phyloP scores from a whole-genome alignment of 2,329 filamentous ascomycete genomes.

The Fusarium sp. region DNA sequence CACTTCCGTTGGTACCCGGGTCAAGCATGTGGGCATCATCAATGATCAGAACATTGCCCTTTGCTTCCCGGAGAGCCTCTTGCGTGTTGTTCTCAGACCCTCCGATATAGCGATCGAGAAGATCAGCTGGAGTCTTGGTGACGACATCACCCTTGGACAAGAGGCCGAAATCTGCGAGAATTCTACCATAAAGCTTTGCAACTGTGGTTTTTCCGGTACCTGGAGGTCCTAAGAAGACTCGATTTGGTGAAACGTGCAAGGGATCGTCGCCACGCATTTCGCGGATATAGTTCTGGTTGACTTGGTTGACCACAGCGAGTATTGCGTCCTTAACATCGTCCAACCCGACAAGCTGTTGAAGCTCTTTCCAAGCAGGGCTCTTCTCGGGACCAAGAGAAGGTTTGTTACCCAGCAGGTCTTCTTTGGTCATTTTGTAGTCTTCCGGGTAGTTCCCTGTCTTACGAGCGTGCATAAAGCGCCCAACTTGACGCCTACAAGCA shows the following conservation, averaged over 20 bases:
- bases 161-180: constrained; percentile 72
- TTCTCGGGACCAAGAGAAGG: constrained; percentile 61
- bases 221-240: constrained; percentile 74
- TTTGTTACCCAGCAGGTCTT: constrained; percentile 75
- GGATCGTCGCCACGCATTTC: constrained; percentile 68
- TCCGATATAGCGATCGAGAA: constrained; percentile 70
- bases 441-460: constrained; percentile 37
- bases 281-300: constrained; percentile 70
- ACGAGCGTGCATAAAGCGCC: constrained; percentile 57
- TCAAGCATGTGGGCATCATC: constrained; percentile 79
- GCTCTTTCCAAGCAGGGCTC: constrained; percentile 64
- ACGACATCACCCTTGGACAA: constrained; percentile 64
- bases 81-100: constrained; percentile 76
- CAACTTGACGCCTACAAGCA: constrained; percentile 64
- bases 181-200: constrained; percentile 74
- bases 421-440: constrained; percentile 56
- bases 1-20: constrained; percentile 46
- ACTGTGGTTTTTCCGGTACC: constrained; percentile 80
- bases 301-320: constrained; percentile 55
- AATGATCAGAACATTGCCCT: constrained; percentile 79
- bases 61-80: constrained; percentile 69
- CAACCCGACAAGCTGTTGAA: constrained; percentile 68
- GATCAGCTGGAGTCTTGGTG: constrained; percentile 76
- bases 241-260: constrained; percentile 69
- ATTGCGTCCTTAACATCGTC: constrained; percentile 64